Conservation (phyloP, 768 basidiomycete genomes). For the Hygrocybe punicea region DNA sequence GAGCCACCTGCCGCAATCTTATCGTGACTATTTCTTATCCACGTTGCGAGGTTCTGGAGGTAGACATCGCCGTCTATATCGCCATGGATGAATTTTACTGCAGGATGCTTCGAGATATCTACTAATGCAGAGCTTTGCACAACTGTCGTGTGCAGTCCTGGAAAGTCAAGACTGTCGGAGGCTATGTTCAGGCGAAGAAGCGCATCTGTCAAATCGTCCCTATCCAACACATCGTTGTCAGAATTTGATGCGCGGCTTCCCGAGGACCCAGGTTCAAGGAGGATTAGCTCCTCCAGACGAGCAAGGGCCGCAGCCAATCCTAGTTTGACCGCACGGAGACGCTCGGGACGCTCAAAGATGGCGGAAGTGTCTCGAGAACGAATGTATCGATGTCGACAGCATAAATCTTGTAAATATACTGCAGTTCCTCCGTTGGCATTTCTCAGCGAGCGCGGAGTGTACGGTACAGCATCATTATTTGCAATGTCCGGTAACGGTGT, state of each 20-base stretch:
- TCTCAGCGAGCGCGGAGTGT: not conserved
- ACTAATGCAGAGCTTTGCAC: constrained; percentile 52
- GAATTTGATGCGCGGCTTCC: not conserved
- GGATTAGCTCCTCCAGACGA: constrained; percentile 51
- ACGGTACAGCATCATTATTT: not conserved
- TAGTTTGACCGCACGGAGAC: constrained; percentile 76
- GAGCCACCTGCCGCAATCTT: constrained; percentile 60
- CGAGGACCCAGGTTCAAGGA: constrained; percentile 7
- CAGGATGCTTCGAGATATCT: constrained; percentile 55
- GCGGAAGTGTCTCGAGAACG: constrained; percentile 68
- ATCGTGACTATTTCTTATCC: constrained; percentile 56
- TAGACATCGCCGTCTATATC: constrained; percentile 66
- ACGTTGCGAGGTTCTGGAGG: constrained; percentile 57
- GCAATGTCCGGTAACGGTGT: no score
- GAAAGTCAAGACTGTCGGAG: constrained; percentile 21
- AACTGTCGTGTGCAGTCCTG: constrained; percentile 39
- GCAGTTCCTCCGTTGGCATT: not conserved
- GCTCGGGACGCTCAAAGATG: constrained; percentile 89
- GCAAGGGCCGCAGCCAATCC: constrained; percentile 81
- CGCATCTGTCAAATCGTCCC: constrained; percentile 46
- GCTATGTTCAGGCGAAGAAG: constrained; percentile 44
- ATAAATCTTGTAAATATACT: constrained; percentile 65
- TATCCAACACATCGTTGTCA: constrained; percentile 13
- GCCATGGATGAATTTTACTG: constrained; percentile 72
- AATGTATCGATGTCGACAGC: constrained; percentile 72